Evolutionary conservation across 305 asterid species (phyloP).

Genomic region (Nicotiana rustica): DNA sequence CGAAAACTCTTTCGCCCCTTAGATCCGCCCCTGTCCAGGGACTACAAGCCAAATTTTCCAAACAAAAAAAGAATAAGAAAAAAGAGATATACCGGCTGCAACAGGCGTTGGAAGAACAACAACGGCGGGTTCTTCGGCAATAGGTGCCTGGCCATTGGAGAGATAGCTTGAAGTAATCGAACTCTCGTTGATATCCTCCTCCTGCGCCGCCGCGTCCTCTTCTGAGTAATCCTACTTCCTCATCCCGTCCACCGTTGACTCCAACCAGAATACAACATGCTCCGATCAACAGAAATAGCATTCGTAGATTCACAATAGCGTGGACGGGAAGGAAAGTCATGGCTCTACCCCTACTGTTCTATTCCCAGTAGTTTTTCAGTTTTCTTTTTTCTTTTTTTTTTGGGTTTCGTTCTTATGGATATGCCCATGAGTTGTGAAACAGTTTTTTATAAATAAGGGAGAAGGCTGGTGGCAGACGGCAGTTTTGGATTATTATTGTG

Average conservation of each 20-base stretch:
- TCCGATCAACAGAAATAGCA: neutral
- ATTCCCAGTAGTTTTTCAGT: neutral
- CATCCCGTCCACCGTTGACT: constrained; percentile 26
- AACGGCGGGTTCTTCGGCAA: constrained; percentile 49
- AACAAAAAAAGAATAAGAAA: neutral
- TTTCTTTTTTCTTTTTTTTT: neutral
- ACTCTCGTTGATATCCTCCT: constrained; percentile 33
- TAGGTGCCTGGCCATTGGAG: constrained; percentile 40
- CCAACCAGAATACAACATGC: neutral
- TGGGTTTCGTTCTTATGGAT: constrained; percentile 5
- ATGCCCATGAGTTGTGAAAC: neutral
- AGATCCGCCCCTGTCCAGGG: too few species aligned
- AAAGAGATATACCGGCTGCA: constrained; percentile 59
- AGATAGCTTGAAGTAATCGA: constrained; percentile 38
- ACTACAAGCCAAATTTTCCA: too few species aligned
- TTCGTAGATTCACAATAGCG: constrained; percentile 13
- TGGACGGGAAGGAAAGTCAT: neutral
- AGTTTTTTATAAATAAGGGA: neutral
- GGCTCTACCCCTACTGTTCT: neutral
- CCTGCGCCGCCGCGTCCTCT: neutral
- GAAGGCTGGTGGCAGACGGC: neutral
- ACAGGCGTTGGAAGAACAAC: constrained; percentile 81
- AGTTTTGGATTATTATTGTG: neutral
- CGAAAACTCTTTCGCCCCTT: too few species aligned
- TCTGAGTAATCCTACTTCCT: constrained; percentile 22